Base-by-base conservation (phyloP, 108 stramenopile genomes). In the Cylindrotheca closterium region DNA sequence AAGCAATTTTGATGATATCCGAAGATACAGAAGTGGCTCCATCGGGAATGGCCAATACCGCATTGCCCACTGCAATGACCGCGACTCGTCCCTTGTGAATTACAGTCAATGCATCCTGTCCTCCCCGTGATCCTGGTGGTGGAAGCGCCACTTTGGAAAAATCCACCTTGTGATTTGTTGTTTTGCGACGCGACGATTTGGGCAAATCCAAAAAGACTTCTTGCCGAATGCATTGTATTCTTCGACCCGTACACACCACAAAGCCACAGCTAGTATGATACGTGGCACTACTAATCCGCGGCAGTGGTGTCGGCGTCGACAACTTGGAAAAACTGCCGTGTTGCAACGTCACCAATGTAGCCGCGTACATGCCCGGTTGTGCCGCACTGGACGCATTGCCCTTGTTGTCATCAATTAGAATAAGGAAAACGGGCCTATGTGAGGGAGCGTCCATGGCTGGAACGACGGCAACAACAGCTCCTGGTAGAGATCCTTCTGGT, bases 401-500 rank as follows among this genome's bases (percentile, higher is more conserved):
- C 28, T 79, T 78, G 68, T 89, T 74, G 65, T 93, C 92, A 51
- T 93, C 92, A 0, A 89, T 84, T 57, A 93, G 55, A 17, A 93
- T 51, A 31, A 93, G 63, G 71, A 89, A 92, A 1, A 83, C 59
- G n/a, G 80, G 82, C 23, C 62, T 61, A 61, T 30, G 48, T 17
- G 55, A 37, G 30, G 57, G 67, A 19, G 50, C 31, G 10, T 21
- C 30, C n/a, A 30, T 60, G 21, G 55, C 64, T 57, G 56, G 65
- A 25, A 55, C 15, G 23, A 61, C 27, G 30, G 37, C 65, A 18
- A 69, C 60, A 2, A 72, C 69, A 3, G 67, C 58, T n/a, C 70
- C 79, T n/a, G 67, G 63, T 47, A 65, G 47, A 47, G 55, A 56
- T 18, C 7, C 62, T 50, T 51, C 65, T 55, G 34, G 70, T 67